Base-by-base conservation (phyloP, 2,329 filamentous ascomycete genomes). In the Xylaria sp. region DNA sequence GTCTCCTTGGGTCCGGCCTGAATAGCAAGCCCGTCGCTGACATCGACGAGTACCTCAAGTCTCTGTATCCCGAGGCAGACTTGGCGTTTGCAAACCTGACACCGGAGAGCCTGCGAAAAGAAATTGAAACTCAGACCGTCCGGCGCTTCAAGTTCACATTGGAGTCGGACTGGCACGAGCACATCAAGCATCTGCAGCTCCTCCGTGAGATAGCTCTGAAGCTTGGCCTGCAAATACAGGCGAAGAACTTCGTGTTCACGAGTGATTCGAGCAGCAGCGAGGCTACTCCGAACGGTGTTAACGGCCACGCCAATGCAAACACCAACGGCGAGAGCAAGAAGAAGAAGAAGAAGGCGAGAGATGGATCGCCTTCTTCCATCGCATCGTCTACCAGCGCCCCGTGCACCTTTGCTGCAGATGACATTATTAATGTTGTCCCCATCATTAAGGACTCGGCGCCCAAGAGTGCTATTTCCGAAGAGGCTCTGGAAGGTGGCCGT, bases 381-480 rank as follows among this genome's bases (percentile, higher is more conserved):
- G 56, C 73, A 69, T 64, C 76, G 64, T 62, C 80, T 71, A 56
- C 73, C 65, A 63, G 71, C 72, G 63, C 67, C 7, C 67, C 72
- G 2, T 69, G 74, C 56, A 92, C 90, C 0, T 97, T 99, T 74
- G 81, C 78, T 47, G 79, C 91, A 0, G 92, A 96, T 56, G 92
- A 99, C 65, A 83, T 99, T 60, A 75, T 96, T 62, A 97, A 97
- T 74, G 81, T 97, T 56, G 90, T 97, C n/a, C 94, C 94, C 7
- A 77, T 97, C 42, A 85, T 97, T 67, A 97, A 97, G 79, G 92
- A 99, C 71, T 94, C 94, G 3, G 88, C 90, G 56, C 94, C 93
- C 38, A 89, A 91, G 74, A 97, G 92, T 71, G 80, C 91, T 21
- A 82, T 99, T 57, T 93, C 94, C 0, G 94, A 99, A 72, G 94